Conservation (phyloP, 1,284 basidiomycete genomes). For the Ganoderma sinense region DNA sequence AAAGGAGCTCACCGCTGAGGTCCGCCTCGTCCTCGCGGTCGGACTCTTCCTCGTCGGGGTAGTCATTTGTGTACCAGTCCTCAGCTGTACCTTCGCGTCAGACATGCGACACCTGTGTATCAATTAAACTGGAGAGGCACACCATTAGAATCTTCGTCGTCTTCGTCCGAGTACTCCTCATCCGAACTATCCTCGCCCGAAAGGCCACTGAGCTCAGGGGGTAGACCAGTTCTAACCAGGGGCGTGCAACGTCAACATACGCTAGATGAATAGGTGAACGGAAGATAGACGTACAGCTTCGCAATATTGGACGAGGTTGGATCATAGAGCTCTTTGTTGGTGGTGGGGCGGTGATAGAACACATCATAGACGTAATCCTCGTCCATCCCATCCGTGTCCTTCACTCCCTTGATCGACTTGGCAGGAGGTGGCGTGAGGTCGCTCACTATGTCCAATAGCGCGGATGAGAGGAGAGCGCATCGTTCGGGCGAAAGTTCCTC, state of each 20-base stretch:
- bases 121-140: slow-evolving; percentile 27
- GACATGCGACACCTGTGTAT: slow-evolving; percentile 5
- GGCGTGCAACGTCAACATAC: slow-evolving; percentile 6
- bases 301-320: slow-evolving; percentile 57
- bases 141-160: slow-evolving; percentile 86
- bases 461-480: not conserved
- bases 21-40: slow-evolving; percentile 45
- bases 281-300: slow-evolving; percentile 57
- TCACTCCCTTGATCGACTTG: slow-evolving; percentile 18
- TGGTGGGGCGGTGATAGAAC: slow-evolving; percentile 72
- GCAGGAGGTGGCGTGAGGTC: slow-evolving; percentile 27
- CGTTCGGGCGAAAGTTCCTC: slow-evolving; percentile 29
- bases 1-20: slow-evolving; percentile 45
- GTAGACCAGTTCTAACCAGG: slow-evolving; percentile 65
- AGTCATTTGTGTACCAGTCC: slow-evolving; percentile 84
- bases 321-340: slow-evolving; percentile 64
- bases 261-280: not conserved
- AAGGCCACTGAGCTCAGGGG: slow-evolving; percentile 51
- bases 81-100: slow-evolving; percentile 56
- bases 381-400: slow-evolving; percentile 25
- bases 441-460: slow-evolving; percentile 34
- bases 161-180: slow-evolving; percentile 81
- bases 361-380: slow-evolving; percentile 83
- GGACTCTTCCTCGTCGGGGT: slow-evolving; percentile 74
- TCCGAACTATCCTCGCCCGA: slow-evolving; percentile 68